These are phyloP conservation scores for Avena insularis DNA, from an alignment of 176 grass and related monocot genomes.

Conservation along the genomic window DNA sequence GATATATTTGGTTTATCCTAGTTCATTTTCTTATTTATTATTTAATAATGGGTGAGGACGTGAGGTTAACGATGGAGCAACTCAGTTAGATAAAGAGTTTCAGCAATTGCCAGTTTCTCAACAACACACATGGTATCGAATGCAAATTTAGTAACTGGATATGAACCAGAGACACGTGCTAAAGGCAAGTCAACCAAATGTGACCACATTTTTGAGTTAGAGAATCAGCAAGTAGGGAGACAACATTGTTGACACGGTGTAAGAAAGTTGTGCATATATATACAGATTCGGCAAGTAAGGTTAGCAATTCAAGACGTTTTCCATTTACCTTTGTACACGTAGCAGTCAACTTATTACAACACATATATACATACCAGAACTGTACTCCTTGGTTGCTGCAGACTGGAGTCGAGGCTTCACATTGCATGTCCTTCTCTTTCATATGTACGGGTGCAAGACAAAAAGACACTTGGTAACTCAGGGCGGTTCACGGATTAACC, in stretches of 20 bases:
- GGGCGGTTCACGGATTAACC: conserved; percentile 57
- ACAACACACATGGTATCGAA: background rate
- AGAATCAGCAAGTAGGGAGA: background rate
- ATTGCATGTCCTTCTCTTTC: conserved; percentile 37
- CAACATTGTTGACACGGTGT: background rate
- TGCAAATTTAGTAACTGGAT: background rate
- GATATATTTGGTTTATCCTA: too few species aligned
- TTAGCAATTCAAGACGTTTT: conserved; percentile 25
- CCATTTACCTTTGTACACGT: conserved; percentile 48
- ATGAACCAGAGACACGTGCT: background rate
- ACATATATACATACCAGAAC: conserved; percentile 64
- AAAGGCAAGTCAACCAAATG: background rate
- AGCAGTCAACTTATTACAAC: conserved; percentile 59
- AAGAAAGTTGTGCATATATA: conserved; percentile 20
- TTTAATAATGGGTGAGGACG: too few species aligned
- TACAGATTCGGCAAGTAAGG: conserved; percentile 25
- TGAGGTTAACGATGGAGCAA: too few species aligned
- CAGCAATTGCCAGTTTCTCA: too few species aligned
- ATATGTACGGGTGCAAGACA: conserved; percentile 47
- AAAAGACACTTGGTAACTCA: conserved; percentile 32
- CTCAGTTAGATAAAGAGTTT: too few species aligned
- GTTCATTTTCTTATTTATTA: too few species aligned
- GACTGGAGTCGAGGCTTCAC: conserved; percentile 43
- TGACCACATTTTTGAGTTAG: too few species aligned
- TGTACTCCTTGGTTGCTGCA: conserved; percentile 58